Conservation (phyloP, 768 basidiomycete genomes). For the Postia placenta region DNA sequence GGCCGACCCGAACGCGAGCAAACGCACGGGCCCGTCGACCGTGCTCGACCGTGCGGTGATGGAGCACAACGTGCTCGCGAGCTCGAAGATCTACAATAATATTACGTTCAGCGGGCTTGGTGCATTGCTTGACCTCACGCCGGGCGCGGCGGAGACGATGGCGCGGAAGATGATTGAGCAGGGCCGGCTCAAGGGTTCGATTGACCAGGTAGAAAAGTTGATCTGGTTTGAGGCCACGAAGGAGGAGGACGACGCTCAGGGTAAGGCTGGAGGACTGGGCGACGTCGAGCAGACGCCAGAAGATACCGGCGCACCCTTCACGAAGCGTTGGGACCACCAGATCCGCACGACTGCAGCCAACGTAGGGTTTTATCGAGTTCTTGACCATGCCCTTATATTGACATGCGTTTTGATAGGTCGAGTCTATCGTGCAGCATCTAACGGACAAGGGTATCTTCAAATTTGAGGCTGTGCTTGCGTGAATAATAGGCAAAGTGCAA, state of each 20-base stretch:
- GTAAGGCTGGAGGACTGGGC: slow-evolving; percentile 90
- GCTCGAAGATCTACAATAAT: slow-evolving; percentile 96
- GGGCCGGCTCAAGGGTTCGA: slow-evolving; percentile 84
- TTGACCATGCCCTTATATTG: slow-evolving; percentile 6
- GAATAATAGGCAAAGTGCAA: no score
- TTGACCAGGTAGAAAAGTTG: slow-evolving; percentile 92
- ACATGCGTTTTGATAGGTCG: slow-evolving; percentile 57
- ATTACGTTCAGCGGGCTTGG: slow-evolving; percentile 96
- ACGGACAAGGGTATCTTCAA: slow-evolving; percentile 61
- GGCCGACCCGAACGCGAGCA: slow-evolving; percentile 53
- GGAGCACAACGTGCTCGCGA: slow-evolving; percentile 97
- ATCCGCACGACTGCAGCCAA: slow-evolving; percentile 86
- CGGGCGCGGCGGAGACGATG: slow-evolving; percentile 94
- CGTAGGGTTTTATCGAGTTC: slow-evolving; percentile 37
- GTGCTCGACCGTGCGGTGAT: slow-evolving; percentile 96
- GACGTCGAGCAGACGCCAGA: slow-evolving; percentile 81
- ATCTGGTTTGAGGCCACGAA: slow-evolving; percentile 87
- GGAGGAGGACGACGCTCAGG: slow-evolving; percentile 90
- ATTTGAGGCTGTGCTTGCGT: slow-evolving; percentile 16
- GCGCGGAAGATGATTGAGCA: slow-evolving; percentile 99
- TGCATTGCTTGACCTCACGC: slow-evolving; percentile 79
- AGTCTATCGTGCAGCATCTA: slow-evolving; percentile 81
- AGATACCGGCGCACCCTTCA: slow-evolving; percentile 84
- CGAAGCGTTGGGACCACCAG: slow-evolving; percentile 94
- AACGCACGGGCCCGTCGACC: slow-evolving; percentile 86